Evolutionary conservation across 2,329 filamentous ascomycete species (phyloP), one percentile per base, ranked within the genome.

Genomic region (Sporothrix mexicana): DNA sequence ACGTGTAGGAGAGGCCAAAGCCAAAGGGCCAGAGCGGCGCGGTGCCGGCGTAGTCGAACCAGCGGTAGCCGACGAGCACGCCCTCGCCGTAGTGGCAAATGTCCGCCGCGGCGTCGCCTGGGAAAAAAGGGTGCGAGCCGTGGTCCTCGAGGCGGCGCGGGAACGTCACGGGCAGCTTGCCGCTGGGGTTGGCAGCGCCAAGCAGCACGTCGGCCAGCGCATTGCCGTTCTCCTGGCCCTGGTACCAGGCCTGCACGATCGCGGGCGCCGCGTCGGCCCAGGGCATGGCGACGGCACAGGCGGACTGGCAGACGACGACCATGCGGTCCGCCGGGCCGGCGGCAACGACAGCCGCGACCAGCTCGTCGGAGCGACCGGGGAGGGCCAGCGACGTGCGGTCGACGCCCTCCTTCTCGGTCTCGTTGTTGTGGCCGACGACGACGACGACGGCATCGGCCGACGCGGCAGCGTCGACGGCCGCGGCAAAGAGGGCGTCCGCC

Each of bases 181-280:
- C 91, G 71, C 85, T 91, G 0, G 93, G 93, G 78, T 92, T 94
- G 64, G 88, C 86, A 74, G 91, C 87, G 66, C 92, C 93, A 75
- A 93, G 92, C 20, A 95, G 84, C 1, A 95, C 86, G 76, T 95
- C 93, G 0, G 92, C 92, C 74, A 97, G 91, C 12, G 90, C 91
- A 78, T 95, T 94, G 6, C 93, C 93, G 5, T 91, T 92, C 82
- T 96, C 93, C 78, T 96, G 93, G n/a, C 93, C 93, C 74, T 93
- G 92, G 78, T 94, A 96, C 92, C 93, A 96, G 8, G 92, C 92
- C 78, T 95, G 92, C 0, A 94, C 79, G 1, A 95, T 83, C 1
- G 90, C 88, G 8, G 69, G 69, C 1, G 66, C 71, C 10, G 15
- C 43, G 6, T 59, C 69, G 6, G n/a, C 69, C 73, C 71, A 74